Base-by-base conservation (phyloP, 441 rosid genomes). In the Pelargonium cotyledonis region DNA sequence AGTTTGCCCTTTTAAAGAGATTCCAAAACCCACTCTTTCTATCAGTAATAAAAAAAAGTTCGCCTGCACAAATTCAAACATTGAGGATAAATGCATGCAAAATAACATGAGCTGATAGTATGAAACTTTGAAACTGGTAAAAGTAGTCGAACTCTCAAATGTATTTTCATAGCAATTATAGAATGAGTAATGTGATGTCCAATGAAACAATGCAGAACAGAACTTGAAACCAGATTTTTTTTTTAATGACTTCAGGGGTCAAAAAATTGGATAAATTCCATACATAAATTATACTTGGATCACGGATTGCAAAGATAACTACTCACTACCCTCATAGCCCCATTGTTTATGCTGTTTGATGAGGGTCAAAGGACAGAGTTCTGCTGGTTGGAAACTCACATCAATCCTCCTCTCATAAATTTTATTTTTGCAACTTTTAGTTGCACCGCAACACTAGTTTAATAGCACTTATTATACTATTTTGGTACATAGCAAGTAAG, bases 11-110 rank as follows among this genome's bases (percentile, higher is more conserved):
- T 86, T 87, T 88, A 81, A 90, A 83, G 66, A 91, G 80, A 81
- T 91, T 95, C 96, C 97, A 91, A 79, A 85, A 95, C 76, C 99
- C 95, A 68, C 73, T 85, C 70, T 83, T 72, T 73, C 96, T 83
- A 76, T 95, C 96, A 14, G 88, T 84, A 68, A 88, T 78, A 71
- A 95, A 95, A 78, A 85, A 88, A 40, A 95, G 86, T 73, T 95
- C 95, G 62, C 96, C 97, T 90, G 92, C 81, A 81, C 8, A 62
- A 70, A 43, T 19, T 9, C 41, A 72, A 61, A 64, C 18, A 31
- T 38, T 67, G 26, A 40, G 65, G 18, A 77, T 75, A 51, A 64
- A 58, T 11, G 60, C 16, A 35, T 12, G 65, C 51, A 64, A 74
- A 64, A 74, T 21, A 55, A 16, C 21, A 55, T 55, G 55, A 23